phyloP scores from a whole-genome alignment of 2,329 filamentous ascomycete genomes.

The Dactylellina cionopaga region DNA sequence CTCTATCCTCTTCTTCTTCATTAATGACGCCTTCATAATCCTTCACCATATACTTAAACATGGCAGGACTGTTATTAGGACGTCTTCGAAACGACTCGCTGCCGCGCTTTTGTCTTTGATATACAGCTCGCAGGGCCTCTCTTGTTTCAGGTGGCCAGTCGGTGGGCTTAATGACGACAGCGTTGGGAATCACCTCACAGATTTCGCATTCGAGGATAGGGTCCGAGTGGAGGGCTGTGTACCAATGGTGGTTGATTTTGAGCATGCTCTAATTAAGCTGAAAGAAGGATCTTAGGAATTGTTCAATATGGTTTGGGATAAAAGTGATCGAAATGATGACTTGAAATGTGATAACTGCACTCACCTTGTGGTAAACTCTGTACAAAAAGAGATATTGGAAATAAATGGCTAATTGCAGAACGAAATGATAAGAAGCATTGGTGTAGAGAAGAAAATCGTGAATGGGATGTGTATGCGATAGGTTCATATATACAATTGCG shows the following conservation, averaged over 20 bases:
- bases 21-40: not conserved
- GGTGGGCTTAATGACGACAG: constrained; percentile 5
- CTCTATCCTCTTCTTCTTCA: not conserved
- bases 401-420: no score
- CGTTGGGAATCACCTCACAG: not conserved
- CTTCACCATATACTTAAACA: not conserved
- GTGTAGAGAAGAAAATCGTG: no score
- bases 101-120: no score
- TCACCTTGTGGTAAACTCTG: no score
- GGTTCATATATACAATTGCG: no score
- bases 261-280: not conserved
- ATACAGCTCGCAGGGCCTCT: not conserved
- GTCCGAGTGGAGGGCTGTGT: not conserved
- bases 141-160: not conserved
- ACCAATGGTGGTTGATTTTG: not conserved
- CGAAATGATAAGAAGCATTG: no score
- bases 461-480: no score
- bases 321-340: not conserved
- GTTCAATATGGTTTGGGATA: not conserved
- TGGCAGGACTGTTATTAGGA: no score
- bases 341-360: no score
- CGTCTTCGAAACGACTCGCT: no score
- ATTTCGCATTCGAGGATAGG: constrained; percentile 1
- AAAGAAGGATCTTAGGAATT: not conserved
- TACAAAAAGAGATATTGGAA: no score